Evolutionary conservation across 2,329 filamentous ascomycete genomes (phyloP).

Genomic region (Neofusicoccum laricinum): DNA sequence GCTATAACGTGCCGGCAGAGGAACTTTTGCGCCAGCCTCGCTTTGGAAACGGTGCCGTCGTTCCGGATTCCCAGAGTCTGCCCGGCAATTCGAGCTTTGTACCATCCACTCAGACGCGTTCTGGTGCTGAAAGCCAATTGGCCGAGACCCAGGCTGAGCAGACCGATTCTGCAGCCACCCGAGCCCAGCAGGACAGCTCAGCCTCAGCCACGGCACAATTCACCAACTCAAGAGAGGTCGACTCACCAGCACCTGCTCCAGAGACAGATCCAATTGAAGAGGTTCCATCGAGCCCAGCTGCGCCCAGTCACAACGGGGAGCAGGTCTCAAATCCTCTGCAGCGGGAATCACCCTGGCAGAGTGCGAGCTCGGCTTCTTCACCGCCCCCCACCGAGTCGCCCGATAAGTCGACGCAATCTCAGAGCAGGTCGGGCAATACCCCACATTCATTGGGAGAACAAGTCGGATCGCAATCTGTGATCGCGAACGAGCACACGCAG

Average conservation of each 20-base stretch:
- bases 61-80: conserved; percentile 30
- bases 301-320: not conserved
- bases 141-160: not conserved
- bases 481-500: not conserved
- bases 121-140: not conserved
- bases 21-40: not conserved
- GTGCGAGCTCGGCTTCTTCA: not conserved
- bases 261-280: conserved; percentile 19
- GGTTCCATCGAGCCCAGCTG: not conserved
- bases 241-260: conserved; percentile 8
- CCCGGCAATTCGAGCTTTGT: conserved; percentile 22
- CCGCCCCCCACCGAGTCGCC: not conserved
- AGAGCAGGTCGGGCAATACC: not conserved
- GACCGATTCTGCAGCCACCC: not conserved
- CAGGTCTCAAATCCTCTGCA: not conserved
- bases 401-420: not conserved
- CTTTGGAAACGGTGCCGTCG: conserved; percentile 22
- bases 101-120: conserved; percentile 22
- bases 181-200: not conserved
- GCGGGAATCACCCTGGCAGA: not conserved
- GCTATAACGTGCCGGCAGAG: conserved; percentile 12
- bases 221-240: conserved; percentile 2
- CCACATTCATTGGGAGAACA: not conserved
- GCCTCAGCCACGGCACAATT: not conserved
- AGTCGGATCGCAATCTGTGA: not conserved